Evolutionary conservation across 2,329 filamentous ascomycete genomes (phyloP), one percentile per base, ranked within the genome.

Genomic region (Sarocladium kiliense): DNA sequence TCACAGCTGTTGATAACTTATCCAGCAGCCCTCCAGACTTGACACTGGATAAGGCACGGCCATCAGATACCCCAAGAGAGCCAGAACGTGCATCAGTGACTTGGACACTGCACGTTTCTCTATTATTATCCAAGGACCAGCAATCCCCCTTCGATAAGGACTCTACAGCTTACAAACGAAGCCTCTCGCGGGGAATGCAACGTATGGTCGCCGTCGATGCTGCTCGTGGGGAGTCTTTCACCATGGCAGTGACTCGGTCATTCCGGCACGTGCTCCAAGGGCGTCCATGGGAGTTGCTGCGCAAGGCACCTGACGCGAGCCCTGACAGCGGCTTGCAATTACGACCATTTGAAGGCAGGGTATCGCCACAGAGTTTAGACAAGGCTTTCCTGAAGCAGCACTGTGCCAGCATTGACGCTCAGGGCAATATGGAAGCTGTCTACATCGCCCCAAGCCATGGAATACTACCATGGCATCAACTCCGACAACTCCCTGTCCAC

Each of bases 121-220:
- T 85, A 12, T 71, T 85, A 36, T 81, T 81, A 3, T 77, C 75
- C 47, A 72, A 71, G 12, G 74, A 74, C 32, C 76, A 79, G 55
- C 77, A 80, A 3, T 82, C 84, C 59, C 81, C 81, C 0, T 85
- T 84, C 63, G 81, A 84, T 65, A 81, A 81, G 62, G 80, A 84
- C 60, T 84, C 81, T 14, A 78, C 74, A 39, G 80, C 81, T 3
- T 85, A 85, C 66, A 83, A 83, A 62, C 74, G 81, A 42, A 84
- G 80, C 44, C 71, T 84, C 3, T 85, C 81, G 14, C 77, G 81
- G 16, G 81, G 81, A 2, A 73, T 84, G 44, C 81, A 84, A 60
- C 78, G 77, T 57, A 78, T 82, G 67, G 71, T 84, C 18, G 78
- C 76, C 9, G 73, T 85, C 12, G 71, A 73, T 42, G 79, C 78